Percentiles rank a stretch among this genome's conserved stretches.
These are phyloP conservation scores for Yamadazyma triangularis DNA, from an alignment of 1,139 yeast genomes.

Conservation along the genomic window DNA sequence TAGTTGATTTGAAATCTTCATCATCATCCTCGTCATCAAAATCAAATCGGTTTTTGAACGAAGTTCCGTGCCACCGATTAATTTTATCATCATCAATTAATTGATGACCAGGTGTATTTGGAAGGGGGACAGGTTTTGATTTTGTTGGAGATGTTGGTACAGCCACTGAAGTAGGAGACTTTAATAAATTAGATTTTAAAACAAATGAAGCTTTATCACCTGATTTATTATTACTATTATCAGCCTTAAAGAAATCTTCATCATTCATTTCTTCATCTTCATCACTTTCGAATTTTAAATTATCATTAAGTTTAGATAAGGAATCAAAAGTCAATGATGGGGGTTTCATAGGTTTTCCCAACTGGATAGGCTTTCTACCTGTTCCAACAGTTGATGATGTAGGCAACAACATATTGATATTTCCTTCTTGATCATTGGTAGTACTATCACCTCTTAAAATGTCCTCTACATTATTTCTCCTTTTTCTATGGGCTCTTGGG, in stretches of 20 bases:
- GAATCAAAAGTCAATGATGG: constrained; percentile 16
- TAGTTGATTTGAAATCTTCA: constrained; percentile 3
- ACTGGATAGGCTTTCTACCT: constrained; percentile 20
- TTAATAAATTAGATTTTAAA: constrained; percentile 5
- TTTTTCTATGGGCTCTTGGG: constrained; percentile 14
- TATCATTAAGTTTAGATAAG: constrained; percentile 16
- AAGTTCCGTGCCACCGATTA: constrained; percentile 35
- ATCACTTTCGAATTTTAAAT: constrained; percentile 14
- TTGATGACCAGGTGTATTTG: constrained; percentile 32
- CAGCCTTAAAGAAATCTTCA: constrained; percentile 13
- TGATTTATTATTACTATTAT: constrained; percentile 1
- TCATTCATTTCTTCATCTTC: constrained; percentile 14
- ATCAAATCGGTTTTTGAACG: constrained; percentile 19
- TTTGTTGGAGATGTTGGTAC: constrained; percentile 3
- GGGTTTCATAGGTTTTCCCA: constrained; percentile 7
- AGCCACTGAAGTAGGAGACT: constrained; percentile 9
- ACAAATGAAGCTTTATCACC: constrained; percentile 5
- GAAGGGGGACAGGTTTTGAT: constrained; percentile 2
- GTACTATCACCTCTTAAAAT: constrained; percentile 9
- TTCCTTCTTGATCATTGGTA: constrained; percentile 1
- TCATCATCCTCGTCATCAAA: constrained; percentile 25
- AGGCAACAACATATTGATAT: constrained; percentile 22
- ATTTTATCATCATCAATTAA: constrained; percentile 31
- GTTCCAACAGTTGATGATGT: constrained; percentile 41
- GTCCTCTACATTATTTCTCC: constrained; percentile 13